phyloP scores from a whole-genome alignment of 2,329 filamentous ascomycete species.

The Aspergillus pseudoglaucus region DNA sequence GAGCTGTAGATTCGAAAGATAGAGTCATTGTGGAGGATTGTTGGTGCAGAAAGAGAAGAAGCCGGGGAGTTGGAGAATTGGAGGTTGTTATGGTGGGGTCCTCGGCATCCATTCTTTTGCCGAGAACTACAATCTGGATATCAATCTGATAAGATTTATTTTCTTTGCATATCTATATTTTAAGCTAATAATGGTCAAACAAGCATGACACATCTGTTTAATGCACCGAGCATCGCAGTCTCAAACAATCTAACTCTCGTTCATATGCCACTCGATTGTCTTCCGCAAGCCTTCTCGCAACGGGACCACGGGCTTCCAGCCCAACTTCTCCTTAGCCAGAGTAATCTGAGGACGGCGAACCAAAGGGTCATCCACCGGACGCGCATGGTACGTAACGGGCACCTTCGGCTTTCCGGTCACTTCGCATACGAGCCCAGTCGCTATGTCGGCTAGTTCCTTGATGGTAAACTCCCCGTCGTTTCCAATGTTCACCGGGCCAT shows the following conservation, averaged over 20 bases:
- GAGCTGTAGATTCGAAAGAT: conserved; percentile 1
- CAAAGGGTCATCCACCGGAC: conserved; percentile 2
- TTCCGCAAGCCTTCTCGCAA: conserved; percentile 19
- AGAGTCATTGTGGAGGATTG: not conserved
- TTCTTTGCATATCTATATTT: too few relatives aligned
- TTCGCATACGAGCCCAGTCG: conserved; percentile 13
- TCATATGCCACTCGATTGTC: conserved; percentile 17
- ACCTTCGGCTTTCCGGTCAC: conserved; percentile 1
- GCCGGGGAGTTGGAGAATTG: not conserved
- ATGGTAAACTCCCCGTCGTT: conserved; percentile 25
- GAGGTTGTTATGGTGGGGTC: not conserved
- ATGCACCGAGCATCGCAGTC: too few relatives aligned
- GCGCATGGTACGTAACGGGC: conserved; percentile 5
- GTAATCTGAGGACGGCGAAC: conserved; percentile 21
- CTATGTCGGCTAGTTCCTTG: conserved; percentile 20
- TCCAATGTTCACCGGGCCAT: conserved; percentile 24
- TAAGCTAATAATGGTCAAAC: too few relatives aligned
- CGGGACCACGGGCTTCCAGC: conserved; percentile 18
- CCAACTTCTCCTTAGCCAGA: conserved; percentile 18
- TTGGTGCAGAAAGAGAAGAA: not conserved
- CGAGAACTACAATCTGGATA: too few relatives aligned
- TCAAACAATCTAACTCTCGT: not conserved
- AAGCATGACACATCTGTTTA: too few relatives aligned
- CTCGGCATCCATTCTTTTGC: too few relatives aligned
- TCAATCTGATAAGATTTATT: too few relatives aligned